Conservation (phyloP, 2,329 filamentous ascomycete species). For the Tolypocladium cylindrosporum region DNA sequence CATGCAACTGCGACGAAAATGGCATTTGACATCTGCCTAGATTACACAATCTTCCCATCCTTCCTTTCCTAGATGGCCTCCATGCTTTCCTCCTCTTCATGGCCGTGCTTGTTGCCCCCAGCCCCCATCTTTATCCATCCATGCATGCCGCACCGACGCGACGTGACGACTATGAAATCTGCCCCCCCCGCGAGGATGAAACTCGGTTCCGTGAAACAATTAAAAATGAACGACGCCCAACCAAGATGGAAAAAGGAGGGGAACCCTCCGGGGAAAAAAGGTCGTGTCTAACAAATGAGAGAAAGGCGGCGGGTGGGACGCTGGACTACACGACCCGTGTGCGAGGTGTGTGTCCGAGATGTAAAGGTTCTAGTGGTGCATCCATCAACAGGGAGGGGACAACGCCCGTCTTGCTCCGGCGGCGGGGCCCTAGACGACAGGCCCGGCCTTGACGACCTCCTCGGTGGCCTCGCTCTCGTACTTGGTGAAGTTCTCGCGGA, state of each 20-base stretch:
- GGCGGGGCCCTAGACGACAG: slow-evolving; percentile 21
- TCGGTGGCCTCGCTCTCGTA: slow-evolving; percentile 75
- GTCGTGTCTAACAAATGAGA: neutral
- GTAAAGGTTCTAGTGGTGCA: neutral
- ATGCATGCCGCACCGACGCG: neutral
- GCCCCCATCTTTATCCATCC: neutral
- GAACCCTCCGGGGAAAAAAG: neutral
- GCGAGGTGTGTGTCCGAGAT: neutral
- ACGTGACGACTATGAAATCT: neutral
- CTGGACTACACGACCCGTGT: neutral
- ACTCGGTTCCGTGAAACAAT: neutral
- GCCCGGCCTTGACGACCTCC: slow-evolving; percentile 64
- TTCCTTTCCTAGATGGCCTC: neutral
- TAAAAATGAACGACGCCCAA: neutral
- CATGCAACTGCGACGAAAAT: neutral
- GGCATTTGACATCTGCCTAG: neutral
- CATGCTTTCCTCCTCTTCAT: neutral
- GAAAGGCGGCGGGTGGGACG: neutral
- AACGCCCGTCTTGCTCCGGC: too few species aligned
- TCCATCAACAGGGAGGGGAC: neutral
- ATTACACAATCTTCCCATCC: neutral
- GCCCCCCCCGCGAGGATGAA: neutral
- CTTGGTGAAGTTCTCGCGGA: slow-evolving; percentile 97
- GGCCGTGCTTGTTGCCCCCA: too few species aligned
- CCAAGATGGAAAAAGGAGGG: neutral